phyloP scores from a whole-genome alignment of 2,329 filamentous ascomycete genomes.

The Nigrospora osmanthi region DNA sequence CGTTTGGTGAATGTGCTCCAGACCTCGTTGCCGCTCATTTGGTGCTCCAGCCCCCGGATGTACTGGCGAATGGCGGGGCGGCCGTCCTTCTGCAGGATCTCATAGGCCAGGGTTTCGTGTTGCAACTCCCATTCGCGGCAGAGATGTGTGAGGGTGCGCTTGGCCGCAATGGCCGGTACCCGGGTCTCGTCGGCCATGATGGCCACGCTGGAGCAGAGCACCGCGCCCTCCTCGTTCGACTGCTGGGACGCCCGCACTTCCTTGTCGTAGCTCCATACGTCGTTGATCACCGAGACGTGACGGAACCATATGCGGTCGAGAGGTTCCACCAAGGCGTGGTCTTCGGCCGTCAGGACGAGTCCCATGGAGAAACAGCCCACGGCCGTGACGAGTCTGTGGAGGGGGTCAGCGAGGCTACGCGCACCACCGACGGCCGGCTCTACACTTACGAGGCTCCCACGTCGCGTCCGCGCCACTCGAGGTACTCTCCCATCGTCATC shows the following conservation, averaged over 20 bases:
- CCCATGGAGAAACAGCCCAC: constrained; percentile 25
- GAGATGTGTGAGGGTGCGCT: constrained; percentile 9
- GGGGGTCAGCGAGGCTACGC: background rate
- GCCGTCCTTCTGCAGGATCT: background rate
- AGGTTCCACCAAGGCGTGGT: constrained; percentile 11
- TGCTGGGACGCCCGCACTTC: constrained; percentile 14
- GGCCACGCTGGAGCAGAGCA: constrained; percentile 22
- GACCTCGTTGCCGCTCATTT: constrained; percentile 16
- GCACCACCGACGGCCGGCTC: background rate
- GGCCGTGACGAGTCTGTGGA: constrained; percentile 16
- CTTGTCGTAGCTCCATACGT: constrained; percentile 29
- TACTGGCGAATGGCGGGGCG: constrained; percentile 11
- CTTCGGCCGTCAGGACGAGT: constrained; percentile 13
- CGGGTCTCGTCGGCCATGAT: constrained; percentile 16
- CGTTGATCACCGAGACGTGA: constrained; percentile 28
- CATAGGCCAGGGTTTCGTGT: constrained; percentile 8
- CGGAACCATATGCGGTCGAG: constrained; percentile 23
- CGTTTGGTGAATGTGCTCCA: constrained; percentile 19
- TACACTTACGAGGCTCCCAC: constrained; percentile 25
- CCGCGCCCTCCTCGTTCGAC: constrained; percentile 14
- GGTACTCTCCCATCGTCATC: constrained; percentile 19
- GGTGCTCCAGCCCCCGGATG: constrained; percentile 23
- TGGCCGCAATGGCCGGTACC: constrained; percentile 9
- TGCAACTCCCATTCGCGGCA: constrained; percentile 7
- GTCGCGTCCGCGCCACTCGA: constrained; percentile 26